Evolutionary conservation across 805 yeast species (phyloP), one percentile per base, ranked within the genome.

Genomic region (Wickerhamiella qilinensis): DNA sequence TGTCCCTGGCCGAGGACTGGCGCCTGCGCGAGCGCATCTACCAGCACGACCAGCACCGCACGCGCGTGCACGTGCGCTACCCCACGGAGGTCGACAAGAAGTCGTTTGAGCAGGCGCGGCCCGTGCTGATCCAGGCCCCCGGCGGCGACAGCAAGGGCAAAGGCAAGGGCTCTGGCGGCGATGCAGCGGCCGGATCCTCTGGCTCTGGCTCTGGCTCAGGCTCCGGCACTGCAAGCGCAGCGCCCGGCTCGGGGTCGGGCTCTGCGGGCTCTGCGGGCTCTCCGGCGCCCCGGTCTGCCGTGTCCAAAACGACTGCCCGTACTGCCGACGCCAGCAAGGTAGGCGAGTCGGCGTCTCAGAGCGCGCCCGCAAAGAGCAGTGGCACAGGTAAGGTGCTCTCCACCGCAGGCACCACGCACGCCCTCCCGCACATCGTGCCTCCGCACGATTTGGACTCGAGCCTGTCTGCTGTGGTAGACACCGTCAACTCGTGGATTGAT

Each of bases 1-100:
- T 77, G 22, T 70, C 71, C 38, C 48, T 54, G 7, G 60, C 68
- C 38, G 81, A 76, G 46, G 63, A 59, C 41, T 46, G 47, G 22
- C 53, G 52, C 41, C 56, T 54, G 48, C 48, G 31, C 31, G 15
- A n/a, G 17, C 8, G 16, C 8, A 17, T 29, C 15, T 29, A 29
- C 31, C 31, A 29, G 16, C 16, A 7, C 15, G 31, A 29, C 16
- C 6, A 9, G 31, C 8, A 9, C 16, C 8, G 7, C 15, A n/a
- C 11, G 6, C n/a, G n/a, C n/a, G 8, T n/a, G 16, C 11, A 29
- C 8, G 7, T n/a, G 8, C 8, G 15, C 15, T n/a, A 8, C 16
- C 12, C 8, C 16, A 29, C 31, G 17, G 16, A 7, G 12, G 16
- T 29, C 15, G 12, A 24, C 12, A 9, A 14, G 9, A n/a, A n/a